Conservation (phyloP, 208 protist species). For the Perkinsela sp. region DNA sequence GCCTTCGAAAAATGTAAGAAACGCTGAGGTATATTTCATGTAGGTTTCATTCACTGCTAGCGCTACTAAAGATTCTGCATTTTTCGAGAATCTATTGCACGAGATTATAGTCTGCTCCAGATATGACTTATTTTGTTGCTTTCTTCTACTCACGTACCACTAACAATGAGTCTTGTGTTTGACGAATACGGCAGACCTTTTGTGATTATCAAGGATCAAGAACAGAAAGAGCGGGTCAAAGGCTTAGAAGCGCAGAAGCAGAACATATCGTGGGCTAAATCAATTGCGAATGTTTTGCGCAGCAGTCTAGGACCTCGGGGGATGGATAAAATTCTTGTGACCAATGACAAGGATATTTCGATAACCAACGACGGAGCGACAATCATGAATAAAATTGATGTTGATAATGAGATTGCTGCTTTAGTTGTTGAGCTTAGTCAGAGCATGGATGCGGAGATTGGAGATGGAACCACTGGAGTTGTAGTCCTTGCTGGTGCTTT, state of each 20-base stretch:
- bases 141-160: not conserved
- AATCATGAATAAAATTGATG: slow-evolving; percentile 89
- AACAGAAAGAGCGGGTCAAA: slow-evolving; percentile 67
- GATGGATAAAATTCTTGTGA: slow-evolving; percentile 94
- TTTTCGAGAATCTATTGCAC: not conserved
- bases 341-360: slow-evolving; percentile 89
- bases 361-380: slow-evolving; percentile 99
- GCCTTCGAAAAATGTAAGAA: no score
- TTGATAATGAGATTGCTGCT: slow-evolving; percentile 95
- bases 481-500: slow-evolving; percentile 95
- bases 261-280: slow-evolving; percentile 89
- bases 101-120: not conserved
- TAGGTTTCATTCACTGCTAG: not conserved
- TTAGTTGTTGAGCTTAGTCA: slow-evolving; percentile 97
- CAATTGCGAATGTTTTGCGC: slow-evolving; percentile 81
- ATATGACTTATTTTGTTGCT: not conserved
- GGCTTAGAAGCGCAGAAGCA: slow-evolving; percentile 92
- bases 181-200: slow-evolving; percentile 98
- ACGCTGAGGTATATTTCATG: no score
- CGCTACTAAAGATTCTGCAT: not conserved
- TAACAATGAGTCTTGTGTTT: slow-evolving; percentile 75
- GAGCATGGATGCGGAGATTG: slow-evolving; percentile 98
- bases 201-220: slow-evolving; percentile 91
- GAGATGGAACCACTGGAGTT: slow-evolving; percentile 98
- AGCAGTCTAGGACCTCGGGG: slow-evolving; percentile 88